A percentile compares a stretch with the other conserved stretches of the same genome.
phyloP scores from a whole-genome alignment of 1,139 yeast species.

The Yamadazyma blattariae region DNA sequence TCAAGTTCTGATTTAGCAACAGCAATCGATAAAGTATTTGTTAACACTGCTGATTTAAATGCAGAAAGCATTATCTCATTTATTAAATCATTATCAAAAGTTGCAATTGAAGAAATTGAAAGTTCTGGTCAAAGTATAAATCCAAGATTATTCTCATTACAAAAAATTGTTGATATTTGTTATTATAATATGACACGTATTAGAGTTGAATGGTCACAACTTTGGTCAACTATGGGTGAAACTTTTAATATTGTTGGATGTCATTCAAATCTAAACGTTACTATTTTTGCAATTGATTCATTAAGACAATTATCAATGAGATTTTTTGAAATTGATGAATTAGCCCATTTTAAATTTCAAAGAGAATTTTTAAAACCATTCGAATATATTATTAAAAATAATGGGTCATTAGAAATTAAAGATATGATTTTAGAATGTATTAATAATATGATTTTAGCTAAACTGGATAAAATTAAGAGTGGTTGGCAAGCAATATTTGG shows the following conservation, averaged over 20 bases:
- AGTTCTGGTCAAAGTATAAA: constrained; percentile 78
- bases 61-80: constrained; percentile 87
- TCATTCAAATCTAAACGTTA: constrained; percentile 71
- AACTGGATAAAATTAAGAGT: constrained; percentile 73
- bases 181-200: constrained; percentile 97
- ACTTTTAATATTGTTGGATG: constrained; percentile 87
- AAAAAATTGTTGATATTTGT: constrained; percentile 95
- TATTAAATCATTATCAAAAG: constrained; percentile 82
- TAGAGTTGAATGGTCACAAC: constrained; percentile 92
- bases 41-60: constrained; percentile 73
- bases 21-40: constrained; percentile 81
- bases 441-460: constrained; percentile 78
- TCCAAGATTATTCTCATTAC: constrained; percentile 90
- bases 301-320: constrained; percentile 89
- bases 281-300: constrained; percentile 90
- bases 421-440: constrained; percentile 91
- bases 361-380: constrained; percentile 91
- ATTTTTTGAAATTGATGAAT: constrained; percentile 88
- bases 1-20: constrained; percentile 78
- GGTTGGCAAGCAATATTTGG: constrained; percentile 94
- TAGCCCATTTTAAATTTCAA: constrained; percentile 94
- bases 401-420: constrained; percentile 67
- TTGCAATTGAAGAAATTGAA: constrained; percentile 87
- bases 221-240: constrained; percentile 92
- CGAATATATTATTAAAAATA: constrained; percentile 71